Percentiles rank a stretch among this genome's conserved stretches.
Conservation (phyloP, 768 basidiomycete genomes). For the Mrakia hoshinonis region DNA sequence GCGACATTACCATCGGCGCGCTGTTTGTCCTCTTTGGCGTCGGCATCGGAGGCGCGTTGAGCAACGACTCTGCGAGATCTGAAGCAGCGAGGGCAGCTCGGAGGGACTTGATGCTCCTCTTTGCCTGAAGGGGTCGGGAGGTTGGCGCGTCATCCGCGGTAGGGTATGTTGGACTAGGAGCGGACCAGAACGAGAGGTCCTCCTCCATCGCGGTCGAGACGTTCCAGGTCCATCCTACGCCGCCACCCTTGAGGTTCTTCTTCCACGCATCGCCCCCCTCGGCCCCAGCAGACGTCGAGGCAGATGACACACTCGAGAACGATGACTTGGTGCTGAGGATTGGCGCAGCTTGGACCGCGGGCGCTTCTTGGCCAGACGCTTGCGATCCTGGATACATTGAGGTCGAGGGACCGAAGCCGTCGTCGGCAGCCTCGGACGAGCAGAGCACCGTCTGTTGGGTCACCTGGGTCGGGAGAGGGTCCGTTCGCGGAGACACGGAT, state of each 20-base stretch:
- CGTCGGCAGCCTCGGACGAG: not conserved
- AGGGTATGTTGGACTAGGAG: not conserved
- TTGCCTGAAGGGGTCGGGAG: not conserved
- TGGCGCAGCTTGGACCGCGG: not conserved
- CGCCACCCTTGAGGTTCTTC: not conserved
- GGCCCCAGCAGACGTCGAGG: not conserved
- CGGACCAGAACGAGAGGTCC: not conserved
- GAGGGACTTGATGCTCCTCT: not conserved
- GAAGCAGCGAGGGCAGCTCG: not conserved
- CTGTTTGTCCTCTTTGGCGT: not conserved
- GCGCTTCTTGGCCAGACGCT: too few relatives aligned
- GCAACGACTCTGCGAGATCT: not conserved
- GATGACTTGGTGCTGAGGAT: conserved; percentile 9
- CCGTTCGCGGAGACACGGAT: not conserved
- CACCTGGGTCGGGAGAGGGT: conserved; percentile 2
- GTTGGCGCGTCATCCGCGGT: not conserved
- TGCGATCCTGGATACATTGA: not conserved
- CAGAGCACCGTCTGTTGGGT: conserved; percentile 3
- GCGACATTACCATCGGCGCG: not conserved
- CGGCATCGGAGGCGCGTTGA: not conserved
- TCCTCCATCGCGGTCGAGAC: conserved; percentile 9
- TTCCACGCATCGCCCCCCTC: conserved; percentile 9
- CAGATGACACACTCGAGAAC: not conserved
- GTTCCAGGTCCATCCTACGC: not conserved
- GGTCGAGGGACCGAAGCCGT: not conserved